Conservation (phyloP, 176 grass and related monocot species). For the Tillandsia fasciculata region DNA sequence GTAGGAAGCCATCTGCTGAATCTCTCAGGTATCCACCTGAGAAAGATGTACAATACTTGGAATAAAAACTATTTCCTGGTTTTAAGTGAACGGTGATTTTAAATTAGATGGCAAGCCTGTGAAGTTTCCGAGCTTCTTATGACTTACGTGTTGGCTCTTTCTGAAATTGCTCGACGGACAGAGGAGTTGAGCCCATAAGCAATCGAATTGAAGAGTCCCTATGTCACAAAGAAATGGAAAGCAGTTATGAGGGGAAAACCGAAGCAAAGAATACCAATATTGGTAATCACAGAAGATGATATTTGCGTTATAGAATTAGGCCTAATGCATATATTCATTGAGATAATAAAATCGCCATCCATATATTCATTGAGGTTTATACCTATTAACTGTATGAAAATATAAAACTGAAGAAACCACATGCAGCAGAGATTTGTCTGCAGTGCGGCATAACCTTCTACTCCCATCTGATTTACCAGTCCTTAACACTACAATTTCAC, state of each 20-base stretch:
- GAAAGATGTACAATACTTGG: constrained; percentile 5
- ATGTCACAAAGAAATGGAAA: background rate
- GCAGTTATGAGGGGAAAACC: background rate
- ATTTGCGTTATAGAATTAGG: too few species aligned
- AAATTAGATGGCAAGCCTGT: too few species aligned
- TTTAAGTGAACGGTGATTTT: too few species aligned
- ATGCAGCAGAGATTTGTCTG: too few species aligned
- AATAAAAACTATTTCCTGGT: background rate
- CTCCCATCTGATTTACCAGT: too few species aligned
- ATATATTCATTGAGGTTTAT: too few species aligned
- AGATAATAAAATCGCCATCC: too few species aligned
- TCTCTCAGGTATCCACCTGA: constrained; percentile 76
- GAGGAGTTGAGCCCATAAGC: constrained; percentile 93
- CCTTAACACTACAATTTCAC: too few species aligned
- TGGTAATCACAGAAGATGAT: background rate
- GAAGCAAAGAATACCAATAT: background rate
- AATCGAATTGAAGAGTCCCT: constrained; percentile 96
- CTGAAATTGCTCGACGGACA: constrained; percentile 74
- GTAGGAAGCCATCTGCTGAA: constrained; percentile 46
- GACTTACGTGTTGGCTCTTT: constrained; percentile 76
- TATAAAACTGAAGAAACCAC: too few species aligned
- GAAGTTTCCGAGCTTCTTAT: background rate
- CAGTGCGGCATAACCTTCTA: too few species aligned
- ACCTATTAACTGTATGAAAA: too few species aligned
- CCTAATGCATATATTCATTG: too few species aligned